Evolutionary conservation across 352 stramenopile genomes (phyloP).

Genomic region (Thalassiosira delicatula): DNA sequence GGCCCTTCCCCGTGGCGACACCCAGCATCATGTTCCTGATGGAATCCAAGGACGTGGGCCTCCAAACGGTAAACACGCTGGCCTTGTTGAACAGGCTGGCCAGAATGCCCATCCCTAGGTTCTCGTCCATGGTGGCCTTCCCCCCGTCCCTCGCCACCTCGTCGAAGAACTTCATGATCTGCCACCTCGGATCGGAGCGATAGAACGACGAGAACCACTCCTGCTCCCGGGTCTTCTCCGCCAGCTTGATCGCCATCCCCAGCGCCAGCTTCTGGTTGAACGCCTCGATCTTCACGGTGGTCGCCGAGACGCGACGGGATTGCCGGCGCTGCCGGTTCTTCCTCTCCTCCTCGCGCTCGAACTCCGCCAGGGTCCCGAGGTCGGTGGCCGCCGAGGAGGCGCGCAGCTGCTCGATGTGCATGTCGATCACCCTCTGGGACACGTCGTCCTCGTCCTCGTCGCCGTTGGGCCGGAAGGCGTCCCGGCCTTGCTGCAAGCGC

Average conservation of each 20-base stretch:
- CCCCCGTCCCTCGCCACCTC: conserved; percentile 40
- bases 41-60: conserved; percentile 40
- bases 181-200: conserved; percentile 41
- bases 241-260: not conserved
- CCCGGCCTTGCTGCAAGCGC: not conserved
- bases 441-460: not conserved
- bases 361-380: not conserved
- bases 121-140: conserved; percentile 29
- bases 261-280: not conserved
- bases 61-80: conserved; percentile 44
- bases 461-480: not conserved
- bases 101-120: not conserved
- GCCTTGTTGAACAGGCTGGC: not conserved
- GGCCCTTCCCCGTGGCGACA: conserved; percentile 48
- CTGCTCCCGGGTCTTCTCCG: not conserved
- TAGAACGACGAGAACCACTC: conserved; percentile 7
- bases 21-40: conserved; percentile 59
- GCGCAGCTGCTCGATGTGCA: not conserved
- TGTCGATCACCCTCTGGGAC: not conserved
- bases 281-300: not conserved
- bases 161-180: conserved; percentile 56
- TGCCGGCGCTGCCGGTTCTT: too few relatives aligned
- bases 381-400: not conserved
- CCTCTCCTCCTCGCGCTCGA: too few relatives aligned
- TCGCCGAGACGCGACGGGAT: not conserved